Percentiles rank a stretch among this genome's conserved stretches.
phyloP scores from a whole-genome alignment of 1,284 basidiomycete genomes.

The Uromyces viciae-fabae region DNA sequence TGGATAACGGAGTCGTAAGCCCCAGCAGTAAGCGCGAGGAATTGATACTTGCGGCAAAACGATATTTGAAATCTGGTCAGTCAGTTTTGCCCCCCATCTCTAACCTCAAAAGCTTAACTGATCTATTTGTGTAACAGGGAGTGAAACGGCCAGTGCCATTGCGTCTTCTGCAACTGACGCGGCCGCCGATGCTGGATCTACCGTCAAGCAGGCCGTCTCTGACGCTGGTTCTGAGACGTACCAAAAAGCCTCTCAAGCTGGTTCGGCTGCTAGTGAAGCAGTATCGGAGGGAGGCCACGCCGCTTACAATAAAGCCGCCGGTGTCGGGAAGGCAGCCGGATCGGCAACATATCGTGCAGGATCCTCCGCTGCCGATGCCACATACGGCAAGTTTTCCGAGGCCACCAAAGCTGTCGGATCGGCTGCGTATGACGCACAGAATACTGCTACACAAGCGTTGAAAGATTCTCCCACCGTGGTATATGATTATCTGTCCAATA shows the following conservation, averaged over 20 bases:
- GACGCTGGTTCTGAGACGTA: slow-evolving; percentile 4
- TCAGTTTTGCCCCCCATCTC: not conserved
- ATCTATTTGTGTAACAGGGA: slow-evolving; percentile 27
- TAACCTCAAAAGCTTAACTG: not conserved
- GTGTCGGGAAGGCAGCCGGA: slow-evolving; percentile 11
- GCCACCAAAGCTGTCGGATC: not conserved
- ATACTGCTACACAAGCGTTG: slow-evolving; percentile 10
- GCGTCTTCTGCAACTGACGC: slow-evolving; percentile 9
- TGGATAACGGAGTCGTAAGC: slow-evolving; percentile 76
- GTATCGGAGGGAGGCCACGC: slow-evolving; percentile 17
- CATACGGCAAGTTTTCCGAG: not conserved
- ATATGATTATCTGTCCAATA: slow-evolving; percentile 35
- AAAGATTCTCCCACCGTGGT: slow-evolving; percentile 24
- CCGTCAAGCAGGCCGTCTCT: not conserved
- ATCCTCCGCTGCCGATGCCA: not conserved
- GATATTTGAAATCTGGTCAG: slow-evolving; percentile 29
- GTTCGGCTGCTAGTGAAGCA: not conserved
- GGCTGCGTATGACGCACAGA: slow-evolving; percentile 18
- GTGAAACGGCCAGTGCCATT: slow-evolving; percentile 34
- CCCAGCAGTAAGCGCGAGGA: slow-evolving; percentile 74
- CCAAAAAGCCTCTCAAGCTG: not conserved
- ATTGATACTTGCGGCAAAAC: slow-evolving; percentile 62
- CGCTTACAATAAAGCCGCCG: slow-evolving; percentile 3
- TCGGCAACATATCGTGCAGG: not conserved
- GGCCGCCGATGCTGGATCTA: slow-evolving; percentile 2